Evolutionary conservation across 2,329 filamentous ascomycete genomes (phyloP), one percentile per base, ranked within the genome.

Genomic region (Hypoxylon sp.): DNA sequence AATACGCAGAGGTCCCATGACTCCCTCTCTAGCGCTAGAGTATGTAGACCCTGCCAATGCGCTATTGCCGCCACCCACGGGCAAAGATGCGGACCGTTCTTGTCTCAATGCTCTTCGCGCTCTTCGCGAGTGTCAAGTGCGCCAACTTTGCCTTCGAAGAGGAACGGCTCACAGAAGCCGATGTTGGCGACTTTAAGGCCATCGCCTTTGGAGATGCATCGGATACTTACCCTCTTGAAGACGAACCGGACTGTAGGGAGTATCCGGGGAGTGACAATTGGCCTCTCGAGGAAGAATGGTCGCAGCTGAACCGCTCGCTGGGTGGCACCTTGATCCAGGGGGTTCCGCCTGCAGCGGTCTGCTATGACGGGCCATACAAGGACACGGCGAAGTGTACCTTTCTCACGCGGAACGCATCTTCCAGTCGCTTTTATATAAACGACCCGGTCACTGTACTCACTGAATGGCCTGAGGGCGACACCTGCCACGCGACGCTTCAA

Each of bases 381-480:
- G 69, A 80, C 59, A 69, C 63, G 11, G 71, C 63, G 13, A 68
- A 70, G 29, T 81, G 80, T 70, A 68, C 72, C 4, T 78, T 71
- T 37, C 69, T 82, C 5, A 58, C 75, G 2, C 66, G 71, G 13
- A 74, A 78, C 24, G 74, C 78, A 22, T 71, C 71, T 14, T 75
- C 72, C 26, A 76, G 74, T 24, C 74, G 76, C 19, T 76, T 78
- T 46, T 77, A 75, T 60, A 74, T 78, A 55, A 72, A 79, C 44
- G 74, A 79, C 35, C 78, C 76, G n/a, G 67, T 75, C 60, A 80
- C 74, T 24, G 76, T 74, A 64, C 69, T 76, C 62, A 75, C 68
- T 33, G 75, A 74, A 70, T 81, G 78, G 79, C 76, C 73, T 5
- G 76, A 80, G 74, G 80, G 80, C 37, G 75, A 79, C 55, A 80